These are phyloP conservation scores for Colletotrichum melonis DNA, from an alignment of 2,329 filamentous ascomycete species.

Conservation along the genomic window DNA sequence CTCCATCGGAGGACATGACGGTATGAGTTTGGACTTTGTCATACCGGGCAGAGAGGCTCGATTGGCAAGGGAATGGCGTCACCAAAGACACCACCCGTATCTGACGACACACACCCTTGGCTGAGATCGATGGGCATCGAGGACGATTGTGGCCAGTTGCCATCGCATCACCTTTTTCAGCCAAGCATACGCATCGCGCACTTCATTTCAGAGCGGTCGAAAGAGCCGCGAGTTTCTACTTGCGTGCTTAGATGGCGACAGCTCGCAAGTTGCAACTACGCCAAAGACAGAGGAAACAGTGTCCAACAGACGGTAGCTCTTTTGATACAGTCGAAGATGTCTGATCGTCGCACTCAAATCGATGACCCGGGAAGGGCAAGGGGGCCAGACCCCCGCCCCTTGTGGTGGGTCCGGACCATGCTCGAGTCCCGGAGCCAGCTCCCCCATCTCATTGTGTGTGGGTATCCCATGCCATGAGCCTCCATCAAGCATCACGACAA, in stretches of 20 bases:
- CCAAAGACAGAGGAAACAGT: constrained; percentile 3
- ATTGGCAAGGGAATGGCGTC: constrained; percentile 18
- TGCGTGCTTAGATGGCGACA: background rate
- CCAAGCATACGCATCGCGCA: background rate
- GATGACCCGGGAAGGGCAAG: constrained; percentile 3
- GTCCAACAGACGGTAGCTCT: constrained; percentile 6
- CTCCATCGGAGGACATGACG: constrained; percentile 17
- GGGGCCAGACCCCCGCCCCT: background rate
- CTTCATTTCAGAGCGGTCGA: background rate
- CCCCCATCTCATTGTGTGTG: background rate
- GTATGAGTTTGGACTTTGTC: constrained; percentile 12
- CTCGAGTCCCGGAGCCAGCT: constrained; percentile 6
- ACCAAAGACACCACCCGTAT: constrained; percentile 1
- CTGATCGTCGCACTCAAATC: constrained; percentile 29
- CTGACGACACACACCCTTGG: background rate
- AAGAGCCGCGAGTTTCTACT: background rate
- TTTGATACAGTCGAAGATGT: constrained; percentile 29
- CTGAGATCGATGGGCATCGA: background rate
- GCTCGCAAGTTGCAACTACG: background rate
- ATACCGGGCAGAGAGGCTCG: background rate
- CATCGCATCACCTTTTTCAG: constrained; percentile 11
- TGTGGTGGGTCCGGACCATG: constrained; percentile 18
- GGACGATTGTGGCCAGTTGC: constrained; percentile 11
- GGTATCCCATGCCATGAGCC: background rate
- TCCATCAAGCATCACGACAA: background rate